Base-by-base conservation (phyloP, 2,329 filamentous ascomycete genomes). In the Sarocladium kiliense region DNA sequence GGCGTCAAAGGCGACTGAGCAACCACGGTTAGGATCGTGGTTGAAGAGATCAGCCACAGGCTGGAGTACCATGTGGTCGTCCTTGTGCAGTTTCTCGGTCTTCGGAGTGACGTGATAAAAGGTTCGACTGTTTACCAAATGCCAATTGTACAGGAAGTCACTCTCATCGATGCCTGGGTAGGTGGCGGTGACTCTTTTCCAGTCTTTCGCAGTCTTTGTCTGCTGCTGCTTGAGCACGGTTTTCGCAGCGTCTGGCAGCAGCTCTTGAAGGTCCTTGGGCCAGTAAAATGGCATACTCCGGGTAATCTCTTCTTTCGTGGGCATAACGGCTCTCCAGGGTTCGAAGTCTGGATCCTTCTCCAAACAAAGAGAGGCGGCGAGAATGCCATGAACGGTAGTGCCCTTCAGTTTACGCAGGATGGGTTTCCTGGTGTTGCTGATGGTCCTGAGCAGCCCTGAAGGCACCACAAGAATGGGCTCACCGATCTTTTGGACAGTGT, bases 41-140 rank as follows among this genome's bases (percentile, higher is more conserved):
- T 82, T 91, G 74, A 91, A 86, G 55, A 88, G 81, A 66, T 91
- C 88, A 1, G 86, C 83, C 34, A 89, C 85, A 1, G 88, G 88
- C 67, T 85, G 86, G 60, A 90, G 77, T 10, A 82, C 82, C 74
- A 89, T 82, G 63, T 81, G 81, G 61, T 89, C 86, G 60, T 79
- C 67, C 62, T 70, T 63, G 61, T 69, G 60, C 23, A 73, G 66
- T 58, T 68, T 62, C 64, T 76, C 69, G 58, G 79, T 75, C 36
- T 68, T 68, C 2, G 76, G 66, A 39, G 73, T 75, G 27, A 73
- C 68, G 67, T 81, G 81, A 68, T 85, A 85, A 62, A 86, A 86
- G 0, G 80, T 82, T 58, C 82, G 77, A 16, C 82, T 85, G 66
- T 84, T 85, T 58, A 84, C 77, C 11, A 86, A 71, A 18, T 83